A percentile compares a stretch with the other conserved stretches of the same genome.
Conservation (phyloP, 2,329 filamentous ascomycete species). For the Trichoderma sp. region DNA sequence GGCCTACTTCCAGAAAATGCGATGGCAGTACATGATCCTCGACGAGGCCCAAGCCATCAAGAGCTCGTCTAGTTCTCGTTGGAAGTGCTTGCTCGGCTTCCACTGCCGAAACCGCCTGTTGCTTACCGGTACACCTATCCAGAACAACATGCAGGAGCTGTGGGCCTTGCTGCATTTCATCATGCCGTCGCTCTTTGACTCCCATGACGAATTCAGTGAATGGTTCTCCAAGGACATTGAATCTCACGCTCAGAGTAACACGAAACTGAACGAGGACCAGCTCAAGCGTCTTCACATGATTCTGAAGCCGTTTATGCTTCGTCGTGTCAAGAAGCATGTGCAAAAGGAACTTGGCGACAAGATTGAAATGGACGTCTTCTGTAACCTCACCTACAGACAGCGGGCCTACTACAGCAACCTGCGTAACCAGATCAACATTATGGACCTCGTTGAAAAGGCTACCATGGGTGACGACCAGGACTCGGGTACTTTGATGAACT, state of each 20-base stretch:
- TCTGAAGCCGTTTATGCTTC: conserved; percentile 98
- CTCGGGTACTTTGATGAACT: conserved; percentile 95
- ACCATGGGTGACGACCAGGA: conserved; percentile 93
- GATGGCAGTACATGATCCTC: conserved; percentile 99
- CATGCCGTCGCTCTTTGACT: conserved; percentile 98
- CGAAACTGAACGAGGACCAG: conserved; percentile 98
- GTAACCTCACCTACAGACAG: conserved; percentile 94
- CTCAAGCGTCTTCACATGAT: conserved; percentile 98
- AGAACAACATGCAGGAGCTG: conserved; percentile 99
- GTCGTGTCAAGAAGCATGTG: conserved; percentile 99
- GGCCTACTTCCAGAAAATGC: conserved; percentile 98
- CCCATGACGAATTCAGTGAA: conserved; percentile 88
- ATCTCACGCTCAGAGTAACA: conserved; percentile 97
- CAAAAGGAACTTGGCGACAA: conserved; percentile 99
- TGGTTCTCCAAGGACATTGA: conserved; percentile 98
- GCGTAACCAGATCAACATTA: conserved; percentile 96
- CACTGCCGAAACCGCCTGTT: conserved; percentile 93
- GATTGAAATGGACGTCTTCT: conserved; percentile 95
- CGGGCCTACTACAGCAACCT: conserved; percentile 90
- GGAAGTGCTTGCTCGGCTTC: conserved; percentile 94
- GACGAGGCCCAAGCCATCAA: conserved; percentile 99
- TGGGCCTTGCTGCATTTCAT: conserved; percentile 99
- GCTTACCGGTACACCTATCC: conserved; percentile 94
- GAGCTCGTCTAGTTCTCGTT: conserved; percentile 91
- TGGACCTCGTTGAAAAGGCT: conserved; percentile 97